phyloP scores from a whole-genome alignment of 331 rosid species.

The Rhamnella rubrinervis region DNA sequence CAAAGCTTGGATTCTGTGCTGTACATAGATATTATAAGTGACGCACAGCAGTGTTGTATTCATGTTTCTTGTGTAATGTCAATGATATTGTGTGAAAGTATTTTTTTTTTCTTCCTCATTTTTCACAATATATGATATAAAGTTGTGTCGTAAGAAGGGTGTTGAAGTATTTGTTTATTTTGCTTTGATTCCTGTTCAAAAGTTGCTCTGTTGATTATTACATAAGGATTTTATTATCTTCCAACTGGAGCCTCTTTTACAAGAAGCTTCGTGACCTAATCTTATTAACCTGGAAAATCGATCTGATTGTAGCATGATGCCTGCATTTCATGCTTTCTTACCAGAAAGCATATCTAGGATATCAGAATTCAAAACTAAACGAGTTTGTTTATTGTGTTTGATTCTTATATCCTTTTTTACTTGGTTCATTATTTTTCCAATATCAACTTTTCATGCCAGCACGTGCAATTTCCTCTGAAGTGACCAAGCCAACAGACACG shows the following conservation, averaged over 20 bases:
- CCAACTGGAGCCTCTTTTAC: slow-evolving; percentile 7
- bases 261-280: slow-evolving; percentile 3
- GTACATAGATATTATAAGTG: slow-evolving; percentile 70
- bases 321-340: neutral
- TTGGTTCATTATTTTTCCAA: neutral
- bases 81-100: slow-evolving; percentile 47
- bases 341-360: neutral
- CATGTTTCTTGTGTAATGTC: slow-evolving; percentile 52
- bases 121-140: slow-evolving; percentile 39
- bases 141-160: slow-evolving; percentile 37
- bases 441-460: slow-evolving; percentile 7
- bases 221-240: slow-evolving; percentile 2
- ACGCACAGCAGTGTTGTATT: slow-evolving; percentile 58
- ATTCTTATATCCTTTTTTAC: neutral
- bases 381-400: neutral
- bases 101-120: slow-evolving; percentile 29
- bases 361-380: too few relatives aligned
- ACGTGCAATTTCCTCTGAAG: slow-evolving; percentile 3
- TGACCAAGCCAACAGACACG: neutral
- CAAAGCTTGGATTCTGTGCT: slow-evolving; percentile 58
- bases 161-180: slow-evolving; percentile 31
- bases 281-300: neutral
- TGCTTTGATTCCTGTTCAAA: slow-evolving; percentile 36
- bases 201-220: slow-evolving; percentile 39
- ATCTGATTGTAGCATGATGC: neutral